phyloP scores from a whole-genome alignment of 1,284 basidiomycete genomes.

The Cryptococcus amylolentus region DNA sequence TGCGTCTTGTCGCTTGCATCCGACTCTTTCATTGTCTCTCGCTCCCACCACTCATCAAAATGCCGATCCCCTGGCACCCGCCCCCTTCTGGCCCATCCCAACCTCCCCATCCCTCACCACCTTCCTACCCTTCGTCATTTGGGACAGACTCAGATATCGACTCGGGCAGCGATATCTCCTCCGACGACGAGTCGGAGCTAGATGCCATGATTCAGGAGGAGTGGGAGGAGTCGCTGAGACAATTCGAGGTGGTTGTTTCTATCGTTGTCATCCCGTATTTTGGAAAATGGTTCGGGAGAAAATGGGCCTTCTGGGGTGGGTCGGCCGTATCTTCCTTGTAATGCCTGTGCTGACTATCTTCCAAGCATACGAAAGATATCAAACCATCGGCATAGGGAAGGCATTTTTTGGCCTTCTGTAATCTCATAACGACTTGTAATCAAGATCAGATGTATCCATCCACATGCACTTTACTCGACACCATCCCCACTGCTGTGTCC shows the following conservation, averaged over 20 bases:
- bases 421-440: not conserved
- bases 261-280: slow-evolving; percentile 78
- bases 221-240: slow-evolving; percentile 84
- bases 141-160: slow-evolving; percentile 34
- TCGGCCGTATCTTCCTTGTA: slow-evolving; percentile 12
- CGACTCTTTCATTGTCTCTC: not conserved
- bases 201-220: slow-evolving; percentile 72
- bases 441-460: not conserved
- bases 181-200: slow-evolving; percentile 56
- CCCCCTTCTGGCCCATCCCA: not conserved
- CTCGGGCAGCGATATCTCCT: slow-evolving; percentile 53
- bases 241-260: slow-evolving; percentile 74
- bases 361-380: slow-evolving; percentile 8
- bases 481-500: too few relatives aligned
- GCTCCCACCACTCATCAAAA: slow-evolving; percentile 4
- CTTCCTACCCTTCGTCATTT: slow-evolving; percentile 52
- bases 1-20: not conserved
- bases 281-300: slow-evolving; percentile 82
- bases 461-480: not conserved
- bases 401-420: slow-evolving; percentile 6
- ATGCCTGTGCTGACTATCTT: not conserved
- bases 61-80: slow-evolving; percentile 38
- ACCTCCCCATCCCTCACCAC: slow-evolving; percentile 12
- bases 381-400: slow-evolving; percentile 1
- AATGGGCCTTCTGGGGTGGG: slow-evolving; percentile 80